phyloP scores from a whole-genome alignment of 1,284 basidiomycete genomes.

The Salmacisia buchloeana region DNA sequence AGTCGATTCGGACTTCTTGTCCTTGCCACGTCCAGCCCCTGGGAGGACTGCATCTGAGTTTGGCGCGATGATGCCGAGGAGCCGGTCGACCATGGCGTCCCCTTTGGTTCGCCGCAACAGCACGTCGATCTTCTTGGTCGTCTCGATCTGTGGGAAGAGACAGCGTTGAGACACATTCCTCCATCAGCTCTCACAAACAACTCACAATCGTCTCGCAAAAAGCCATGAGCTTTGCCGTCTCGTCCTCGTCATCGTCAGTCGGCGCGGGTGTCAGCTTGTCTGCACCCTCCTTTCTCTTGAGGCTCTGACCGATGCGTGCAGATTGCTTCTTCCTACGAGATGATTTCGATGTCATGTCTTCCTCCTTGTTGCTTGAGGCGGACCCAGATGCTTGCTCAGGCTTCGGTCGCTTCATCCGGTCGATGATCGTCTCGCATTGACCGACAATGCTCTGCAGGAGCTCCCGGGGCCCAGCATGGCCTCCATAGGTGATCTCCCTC shows the following conservation, averaged over 20 bases:
- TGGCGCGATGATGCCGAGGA: conserved; percentile 10
- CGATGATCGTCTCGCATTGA: conserved; percentile 71
- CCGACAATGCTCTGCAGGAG: conserved; percentile 79
- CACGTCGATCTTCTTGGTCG: conserved; percentile 50
- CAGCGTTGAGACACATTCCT: no score
- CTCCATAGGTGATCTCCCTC: conserved; percentile 69
- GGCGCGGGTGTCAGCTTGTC: not conserved
- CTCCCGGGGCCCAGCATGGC: conserved; percentile 77
- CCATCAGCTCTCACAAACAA: no score
- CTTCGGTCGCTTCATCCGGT: not conserved
- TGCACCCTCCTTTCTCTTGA: not conserved
- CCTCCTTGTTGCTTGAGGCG: no score
- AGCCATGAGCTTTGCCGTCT: conserved; percentile 65
- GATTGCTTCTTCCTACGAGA: no score
- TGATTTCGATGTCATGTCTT: no score
- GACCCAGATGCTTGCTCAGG: no score
- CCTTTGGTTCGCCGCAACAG: conserved; percentile 11
- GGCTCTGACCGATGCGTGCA: conserved; percentile 1
- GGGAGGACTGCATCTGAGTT: not conserved
- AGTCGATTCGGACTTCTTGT: not conserved
- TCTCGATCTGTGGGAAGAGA: conserved; percentile 61
- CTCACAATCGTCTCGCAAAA: conserved; percentile 2
- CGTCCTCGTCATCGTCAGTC: conserved; percentile 38
- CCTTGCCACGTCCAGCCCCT: not conserved
- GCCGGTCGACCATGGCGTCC: conserved; percentile 67